A percentile compares a stretch with the other conserved stretches of the same genome.
Conservation (phyloP, 2,329 filamentous ascomycete genomes). For the Penicillium sp. region DNA sequence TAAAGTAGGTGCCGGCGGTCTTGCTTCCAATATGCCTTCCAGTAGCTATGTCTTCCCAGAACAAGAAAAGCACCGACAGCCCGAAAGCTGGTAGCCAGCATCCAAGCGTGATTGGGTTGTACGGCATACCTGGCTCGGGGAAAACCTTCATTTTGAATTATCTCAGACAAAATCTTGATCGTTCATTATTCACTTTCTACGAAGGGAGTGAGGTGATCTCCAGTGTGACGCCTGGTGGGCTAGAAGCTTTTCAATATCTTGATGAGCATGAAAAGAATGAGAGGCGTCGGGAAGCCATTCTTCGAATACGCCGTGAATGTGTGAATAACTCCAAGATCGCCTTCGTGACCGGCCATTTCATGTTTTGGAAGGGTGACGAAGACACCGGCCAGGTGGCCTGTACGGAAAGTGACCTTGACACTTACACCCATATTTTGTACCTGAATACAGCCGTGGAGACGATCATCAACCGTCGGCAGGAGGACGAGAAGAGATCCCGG, state of each 20-base stretch:
- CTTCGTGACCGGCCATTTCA: conserved; percentile 52
- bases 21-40: not conserved
- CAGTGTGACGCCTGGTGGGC: conserved; percentile 41
- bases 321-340: conserved; percentile 29
- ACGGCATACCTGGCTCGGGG: conserved; percentile 51
- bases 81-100: conserved; percentile 6
- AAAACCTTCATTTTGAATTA: conserved; percentile 45
- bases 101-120: conserved; percentile 47
- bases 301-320: conserved; percentile 38
- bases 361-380: conserved; percentile 45
- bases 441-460: conserved; percentile 38
- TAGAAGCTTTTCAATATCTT: conserved; percentile 44
- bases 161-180: conserved; percentile 33
- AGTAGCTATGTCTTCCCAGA: not conserved
- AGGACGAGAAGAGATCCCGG: conserved; percentile 38
- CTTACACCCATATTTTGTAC: conserved; percentile 56
- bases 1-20: not conserved
- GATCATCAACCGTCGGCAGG: conserved; percentile 34
- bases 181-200: conserved; percentile 41
- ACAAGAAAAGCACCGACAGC: not conserved
- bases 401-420: conserved; percentile 43
- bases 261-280: conserved; percentile 30
- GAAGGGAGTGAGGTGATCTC: conserved; percentile 50
- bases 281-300: conserved; percentile 44
- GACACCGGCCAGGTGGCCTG: conserved; percentile 28